phyloP scores from a whole-genome alignment of 371 early-diverging fungal species.

The Encephalitozoon romaleae region DNA sequence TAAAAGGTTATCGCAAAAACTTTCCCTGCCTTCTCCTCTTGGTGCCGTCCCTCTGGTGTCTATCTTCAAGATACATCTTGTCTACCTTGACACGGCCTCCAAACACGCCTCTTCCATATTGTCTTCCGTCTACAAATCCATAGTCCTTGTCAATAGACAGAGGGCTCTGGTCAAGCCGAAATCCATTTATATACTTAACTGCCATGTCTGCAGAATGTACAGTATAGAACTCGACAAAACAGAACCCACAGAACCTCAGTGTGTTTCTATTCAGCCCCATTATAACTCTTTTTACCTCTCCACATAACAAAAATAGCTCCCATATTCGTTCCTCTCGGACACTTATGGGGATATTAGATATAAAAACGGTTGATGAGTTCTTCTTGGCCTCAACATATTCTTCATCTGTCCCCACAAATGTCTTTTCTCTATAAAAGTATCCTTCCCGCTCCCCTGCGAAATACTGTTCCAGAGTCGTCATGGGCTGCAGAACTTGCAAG shows the following conservation, averaged over 20 bases:
- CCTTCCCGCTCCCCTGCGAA: not conserved
- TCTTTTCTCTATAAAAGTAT: slow-evolving; percentile 15
- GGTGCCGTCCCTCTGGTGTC: slow-evolving; percentile 1
- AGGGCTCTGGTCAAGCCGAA: slow-evolving; percentile 35
- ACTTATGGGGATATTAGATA: slow-evolving; percentile 44
- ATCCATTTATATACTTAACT: slow-evolving; percentile 31
- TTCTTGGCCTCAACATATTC: slow-evolving; percentile 52
- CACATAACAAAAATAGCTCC: slow-evolving; percentile 53
- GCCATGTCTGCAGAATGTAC: slow-evolving; percentile 30
- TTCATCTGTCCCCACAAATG: slow-evolving; percentile 51
- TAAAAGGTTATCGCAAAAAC: not conserved
- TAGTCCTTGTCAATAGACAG: slow-evolving; percentile 59
- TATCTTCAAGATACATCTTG: not conserved
- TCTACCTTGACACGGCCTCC: slow-evolving; percentile 52
- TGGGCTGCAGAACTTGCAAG: not conserved
- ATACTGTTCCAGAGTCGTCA: not conserved
- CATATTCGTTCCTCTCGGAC: slow-evolving; percentile 55
- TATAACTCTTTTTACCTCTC: slow-evolving; percentile 54
- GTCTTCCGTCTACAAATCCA: slow-evolving; percentile 60
- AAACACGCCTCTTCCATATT: slow-evolving; percentile 59
- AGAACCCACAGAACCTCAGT: slow-evolving; percentile 56
- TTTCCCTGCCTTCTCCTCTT: slow-evolving; percentile 19
- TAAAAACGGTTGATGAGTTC: slow-evolving; percentile 51
- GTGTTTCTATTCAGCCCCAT: slow-evolving; percentile 59
- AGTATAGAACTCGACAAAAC: slow-evolving; percentile 58